These are phyloP conservation scores for Diaporthe sp. DNA, from an alignment of 2,329 filamentous ascomycete genomes.

Conservation along the genomic window DNA sequence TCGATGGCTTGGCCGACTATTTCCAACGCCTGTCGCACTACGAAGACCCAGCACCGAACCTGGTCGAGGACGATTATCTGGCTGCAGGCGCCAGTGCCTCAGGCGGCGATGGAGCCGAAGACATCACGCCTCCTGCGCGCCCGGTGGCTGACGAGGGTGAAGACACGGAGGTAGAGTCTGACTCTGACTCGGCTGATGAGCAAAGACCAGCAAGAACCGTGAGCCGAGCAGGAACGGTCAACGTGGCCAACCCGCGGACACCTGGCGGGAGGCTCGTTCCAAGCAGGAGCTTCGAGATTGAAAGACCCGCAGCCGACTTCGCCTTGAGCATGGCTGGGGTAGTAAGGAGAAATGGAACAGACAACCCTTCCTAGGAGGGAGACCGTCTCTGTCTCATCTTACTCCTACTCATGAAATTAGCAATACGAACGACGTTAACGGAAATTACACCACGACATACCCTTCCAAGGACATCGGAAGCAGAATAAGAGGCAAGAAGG, in stretches of 20 bases:
- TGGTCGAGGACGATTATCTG: slow-evolving; percentile 6
- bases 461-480: neutral
- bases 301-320: slow-evolving; percentile 51
- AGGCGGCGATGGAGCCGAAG: slow-evolving; percentile 6
- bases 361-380: neutral
- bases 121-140: neutral
- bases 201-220: slow-evolving; percentile 53
- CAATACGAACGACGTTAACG: neutral
- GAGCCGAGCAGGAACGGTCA: slow-evolving; percentile 65
- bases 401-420: neutral
- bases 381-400: neutral
- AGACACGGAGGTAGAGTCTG: slow-evolving; percentile 50
- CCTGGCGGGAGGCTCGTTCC: slow-evolving; percentile 63
- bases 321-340: slow-evolving; percentile 46
- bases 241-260: slow-evolving; percentile 66
- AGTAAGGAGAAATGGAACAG: slow-evolving; percentile 35
- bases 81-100: slow-evolving; percentile 15
- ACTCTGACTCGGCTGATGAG: slow-evolving; percentile 48
- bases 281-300: slow-evolving; percentile 67
- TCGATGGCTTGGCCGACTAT: slow-evolving; percentile 84
- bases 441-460: neutral
- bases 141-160: slow-evolving; percentile 50
- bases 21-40: slow-evolving; percentile 83
- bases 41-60: slow-evolving; percentile 52
- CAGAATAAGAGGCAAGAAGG: neutral